Evolutionary conservation across 1,139 yeast genomes (phyloP), one percentile per base, ranked within the genome.

Genomic region (Debaryomyces subglobosus): DNA sequence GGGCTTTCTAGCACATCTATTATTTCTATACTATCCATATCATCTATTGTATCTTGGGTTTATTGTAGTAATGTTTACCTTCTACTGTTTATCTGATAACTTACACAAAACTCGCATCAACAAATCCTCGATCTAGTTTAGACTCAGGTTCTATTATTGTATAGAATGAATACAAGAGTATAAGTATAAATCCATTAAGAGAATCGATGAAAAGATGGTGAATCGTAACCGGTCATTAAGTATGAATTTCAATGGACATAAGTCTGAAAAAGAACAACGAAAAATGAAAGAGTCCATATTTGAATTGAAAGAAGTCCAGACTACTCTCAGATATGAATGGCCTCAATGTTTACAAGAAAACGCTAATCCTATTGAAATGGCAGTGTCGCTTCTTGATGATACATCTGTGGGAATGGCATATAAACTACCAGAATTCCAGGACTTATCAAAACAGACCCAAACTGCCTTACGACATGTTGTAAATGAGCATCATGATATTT

Each of bases 321-420:
- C 71, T 50, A 65, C 67, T 33, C 60, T 75, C 42, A 66, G 67
- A 43, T 75, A 74, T 53, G 81, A 76, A 49, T 76, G 81, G 81
- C 78, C 79, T 4, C 77, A 71, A 47, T 57, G 63, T n/a, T 50
- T 67, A 23, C 56, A 57, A 27, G 65, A 52, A 63, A 53, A 74
- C 50, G 76, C 95, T 45, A 90, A 89, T 63, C 96, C 97, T 0
- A 74, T 92, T 39, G 97, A 90, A 58, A 74, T 86, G 48, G 96
- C 97, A 0, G 74, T 92, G 41, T 82, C 94, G 0, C 72, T 92
- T 50, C 72, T 90, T 57, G 97, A 92, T 64, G 86, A 84, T 57
- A 84, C 96, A 2, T 88, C 96, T 1, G 96, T 91, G 29, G 98
- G 98, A 0, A 69, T 88, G 60, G 96, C 96, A 1, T 86, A 86